Evolutionary conservation across 108 stramenopile species (phyloP), one percentile per base, ranked within the genome.

Genomic region (Bacterosira constricta): DNA sequence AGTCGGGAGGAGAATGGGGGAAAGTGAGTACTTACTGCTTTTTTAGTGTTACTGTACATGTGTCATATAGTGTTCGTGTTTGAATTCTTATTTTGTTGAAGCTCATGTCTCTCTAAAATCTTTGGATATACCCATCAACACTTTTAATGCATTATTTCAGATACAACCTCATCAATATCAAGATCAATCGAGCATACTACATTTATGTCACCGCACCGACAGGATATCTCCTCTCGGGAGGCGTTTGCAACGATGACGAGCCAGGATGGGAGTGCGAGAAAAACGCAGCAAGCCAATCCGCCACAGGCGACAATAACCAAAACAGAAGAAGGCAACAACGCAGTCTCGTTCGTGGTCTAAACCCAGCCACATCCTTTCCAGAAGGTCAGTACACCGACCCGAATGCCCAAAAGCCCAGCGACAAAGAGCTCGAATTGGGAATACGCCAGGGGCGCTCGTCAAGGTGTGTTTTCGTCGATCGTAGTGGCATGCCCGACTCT

Each of bases 401-500:
- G n/a, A n/a, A n/a, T n/a, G n/a, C n/a, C n/a, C n/a, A n/a, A n/a
- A n/a, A n/a, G n/a, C n/a, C n/a, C n/a, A n/a, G n/a, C n/a, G n/a
- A n/a, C n/a, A n/a, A n/a, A n/a, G n/a, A n/a, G n/a, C n/a, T n/a
- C n/a, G n/a, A n/a, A n/a, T 41, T 72, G 52, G 71, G 71, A 18
- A 46, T 72, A 20, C 60, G 49, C 18, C 18, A 25, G 9, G 71
- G 71, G 18, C 35, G 71, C 6, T 53, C 51, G 17, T 18, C 32
- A 2, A 39, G 52, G 42, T 72, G 71, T 50, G 61, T 72, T 3
- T 50, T 27, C 20, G 61, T 72, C 30, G 61, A 72, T 44, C 20
- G 61, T 36, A 49, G 18, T 17, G 71, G 71, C 6, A 27, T 38
- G 7, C 20, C 45, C 0, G 45, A 63, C 42, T 60, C 42, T 10